Percentiles rank a stretch among this genome's conserved stretches.
Evolutionary conservation across 768 basidiomycete genomes (phyloP).

Genomic region (Suillus cothurnatus): DNA sequence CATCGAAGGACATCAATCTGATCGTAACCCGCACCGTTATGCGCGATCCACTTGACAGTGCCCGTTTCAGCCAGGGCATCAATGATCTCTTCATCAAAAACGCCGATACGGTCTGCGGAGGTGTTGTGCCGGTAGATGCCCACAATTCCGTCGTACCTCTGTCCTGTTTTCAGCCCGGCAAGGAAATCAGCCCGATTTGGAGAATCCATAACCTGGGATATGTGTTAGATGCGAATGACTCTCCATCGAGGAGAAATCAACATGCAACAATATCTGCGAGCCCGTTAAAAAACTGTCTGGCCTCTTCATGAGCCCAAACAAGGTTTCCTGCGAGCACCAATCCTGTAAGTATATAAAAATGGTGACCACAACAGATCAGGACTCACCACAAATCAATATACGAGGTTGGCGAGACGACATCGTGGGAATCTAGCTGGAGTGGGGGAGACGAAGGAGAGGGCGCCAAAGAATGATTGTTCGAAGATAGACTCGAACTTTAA

Average conservation of each 20-base stretch:
- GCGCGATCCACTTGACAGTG: slow-evolving; percentile 82
- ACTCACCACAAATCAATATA: slow-evolving; percentile 39
- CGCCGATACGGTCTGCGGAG: slow-evolving; percentile 65
- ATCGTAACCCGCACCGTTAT: slow-evolving; percentile 94
- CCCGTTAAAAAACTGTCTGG: slow-evolving; percentile 60
- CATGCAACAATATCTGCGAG: slow-evolving; percentile 80
- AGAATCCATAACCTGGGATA: slow-evolving; percentile 54
- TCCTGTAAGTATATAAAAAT: not conserved
- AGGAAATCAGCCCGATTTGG: slow-evolving; percentile 70
- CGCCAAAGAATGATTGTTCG: not conserved
- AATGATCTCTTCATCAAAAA: slow-evolving; percentile 82
- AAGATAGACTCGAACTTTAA: not conserved
- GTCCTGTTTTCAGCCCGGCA: slow-evolving; percentile 58
- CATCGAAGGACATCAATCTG: slow-evolving; percentile 78
- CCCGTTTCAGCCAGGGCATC: slow-evolving; percentile 53
- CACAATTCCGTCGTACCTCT: slow-evolving; percentile 71
- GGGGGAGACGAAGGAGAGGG: not conserved
- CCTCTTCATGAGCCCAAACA: slow-evolving; percentile 81
- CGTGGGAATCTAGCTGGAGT: not conserved
- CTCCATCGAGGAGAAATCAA: slow-evolving; percentile 16
- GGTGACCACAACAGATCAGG: not conserved
- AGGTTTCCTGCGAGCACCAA: slow-evolving; percentile 52
- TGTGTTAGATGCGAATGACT: not conserved
- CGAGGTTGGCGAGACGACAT: slow-evolving; percentile 25
- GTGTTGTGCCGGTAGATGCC: slow-evolving; percentile 82